Conservation (phyloP, 2,329 filamentous ascomycete genomes). For the Tolypocladium amazonense region DNA sequence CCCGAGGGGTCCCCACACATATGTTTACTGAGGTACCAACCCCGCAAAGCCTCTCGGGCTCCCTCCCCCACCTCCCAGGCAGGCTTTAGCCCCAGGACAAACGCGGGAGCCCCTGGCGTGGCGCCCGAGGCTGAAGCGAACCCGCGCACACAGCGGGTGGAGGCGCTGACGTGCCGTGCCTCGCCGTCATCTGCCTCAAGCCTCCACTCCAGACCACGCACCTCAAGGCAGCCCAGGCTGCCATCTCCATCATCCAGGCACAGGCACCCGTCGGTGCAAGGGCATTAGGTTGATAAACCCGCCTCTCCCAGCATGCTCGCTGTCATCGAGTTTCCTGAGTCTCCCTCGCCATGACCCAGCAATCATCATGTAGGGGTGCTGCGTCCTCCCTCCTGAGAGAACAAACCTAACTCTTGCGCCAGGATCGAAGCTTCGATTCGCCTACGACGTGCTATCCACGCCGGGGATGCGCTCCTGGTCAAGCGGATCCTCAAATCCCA, state of each 20-base stretch:
- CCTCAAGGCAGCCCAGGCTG: not conserved
- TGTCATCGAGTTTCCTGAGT: not conserved
- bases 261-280: not conserved
- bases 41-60: not conserved
- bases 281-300: not conserved
- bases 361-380: not conserved
- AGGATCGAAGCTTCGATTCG: conserved; percentile 72
- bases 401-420: not conserved
- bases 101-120: not conserved
- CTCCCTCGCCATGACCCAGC: not conserved
- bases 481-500: conserved; percentile 66
- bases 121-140: not conserved
- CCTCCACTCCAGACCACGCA: not conserved
- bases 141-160: not conserved
- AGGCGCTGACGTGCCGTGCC: not conserved
- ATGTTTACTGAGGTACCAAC: not conserved
- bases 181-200: not conserved
- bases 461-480: conserved; percentile 62
- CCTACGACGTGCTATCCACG: conserved; percentile 70
- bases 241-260: not conserved
- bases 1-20: too few relatives aligned
- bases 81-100: not conserved
- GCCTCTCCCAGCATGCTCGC: not conserved
- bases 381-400: not conserved
- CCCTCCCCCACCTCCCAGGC: not conserved